Conservation (phyloP, 2,329 filamentous ascomycete genomes). For the Ophiocordyceps sinensis region DNA sequence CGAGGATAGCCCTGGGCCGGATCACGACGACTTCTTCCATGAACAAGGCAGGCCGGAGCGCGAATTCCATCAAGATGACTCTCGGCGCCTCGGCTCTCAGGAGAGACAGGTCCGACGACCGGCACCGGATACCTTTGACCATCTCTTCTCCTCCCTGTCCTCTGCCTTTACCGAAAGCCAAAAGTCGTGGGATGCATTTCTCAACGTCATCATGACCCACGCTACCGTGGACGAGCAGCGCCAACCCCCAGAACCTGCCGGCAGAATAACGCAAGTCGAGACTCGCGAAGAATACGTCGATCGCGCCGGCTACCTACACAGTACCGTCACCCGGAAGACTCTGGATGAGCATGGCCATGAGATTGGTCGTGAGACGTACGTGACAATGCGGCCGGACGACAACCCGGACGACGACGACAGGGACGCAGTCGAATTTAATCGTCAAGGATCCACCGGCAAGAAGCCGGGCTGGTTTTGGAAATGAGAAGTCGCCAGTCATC, state of each 20-base stretch:
- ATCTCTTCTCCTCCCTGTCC: constrained; percentile 23
- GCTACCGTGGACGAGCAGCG: constrained; percentile 2
- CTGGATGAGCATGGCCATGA: constrained; percentile 26
- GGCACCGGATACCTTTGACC: constrained; percentile 21
- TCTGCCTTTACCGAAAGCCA: constrained; percentile 21
- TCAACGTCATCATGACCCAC: constrained; percentile 18
- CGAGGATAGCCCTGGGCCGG: too few relatives aligned
- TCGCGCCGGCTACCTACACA: constrained; percentile 25
- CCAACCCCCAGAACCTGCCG: constrained; percentile 4
- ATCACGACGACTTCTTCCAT: too few relatives aligned
- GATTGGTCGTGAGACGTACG: constrained; percentile 21
- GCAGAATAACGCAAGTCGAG: constrained; percentile 18
- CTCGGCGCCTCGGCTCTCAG: not conserved
- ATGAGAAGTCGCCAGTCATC: constrained; percentile 6
- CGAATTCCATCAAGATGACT: not conserved
- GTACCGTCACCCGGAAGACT: constrained; percentile 23
- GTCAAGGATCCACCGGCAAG: constrained; percentile 6
- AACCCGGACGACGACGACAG: constrained; percentile 5
- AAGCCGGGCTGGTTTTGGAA: constrained; percentile 27
- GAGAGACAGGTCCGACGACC: not conserved
- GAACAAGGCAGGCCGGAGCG: too few relatives aligned
- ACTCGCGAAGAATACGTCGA: constrained; percentile 28
- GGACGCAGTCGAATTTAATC: not conserved
- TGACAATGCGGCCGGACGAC: constrained; percentile 15
- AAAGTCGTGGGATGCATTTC: constrained; percentile 25